These are phyloP conservation scores for Trichocomaceae sp. DNA, from an alignment of 2,329 filamentous ascomycete species.

Conservation along the genomic window DNA sequence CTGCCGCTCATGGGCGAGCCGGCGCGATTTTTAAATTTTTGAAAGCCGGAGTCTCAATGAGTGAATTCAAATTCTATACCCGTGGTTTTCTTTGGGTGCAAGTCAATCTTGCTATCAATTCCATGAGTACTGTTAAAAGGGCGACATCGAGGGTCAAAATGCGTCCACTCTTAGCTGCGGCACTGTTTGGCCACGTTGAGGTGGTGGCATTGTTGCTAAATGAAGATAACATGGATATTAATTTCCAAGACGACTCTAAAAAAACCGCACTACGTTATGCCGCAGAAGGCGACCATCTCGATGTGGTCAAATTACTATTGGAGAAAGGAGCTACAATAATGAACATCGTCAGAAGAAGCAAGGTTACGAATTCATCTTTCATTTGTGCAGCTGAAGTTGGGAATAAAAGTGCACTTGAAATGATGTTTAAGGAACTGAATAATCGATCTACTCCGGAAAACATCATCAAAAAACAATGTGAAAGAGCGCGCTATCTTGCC, in stretches of 20 bases:
- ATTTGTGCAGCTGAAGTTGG: not conserved
- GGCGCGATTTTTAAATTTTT: constrained; percentile 3
- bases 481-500: not conserved
- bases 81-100: too few relatives aligned
- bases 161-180: constrained; percentile 6
- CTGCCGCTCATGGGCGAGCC: not conserved
- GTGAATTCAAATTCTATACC: not conserved
- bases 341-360: not conserved
- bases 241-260: not conserved
- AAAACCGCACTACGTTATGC: constrained; percentile 1
- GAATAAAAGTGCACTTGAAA: constrained; percentile 2
- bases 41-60: constrained; percentile 1
- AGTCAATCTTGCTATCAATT: not conserved
- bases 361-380: not conserved
- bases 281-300: not conserved
- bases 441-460: not conserved
- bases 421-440: constrained; percentile 1
- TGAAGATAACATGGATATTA: not conserved
- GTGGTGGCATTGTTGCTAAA: not conserved
- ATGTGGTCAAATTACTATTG: constrained; percentile 3
- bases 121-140: not conserved
- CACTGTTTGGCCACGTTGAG: not conserved
- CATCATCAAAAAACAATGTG: not conserved
- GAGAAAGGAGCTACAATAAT: constrained; percentile 2
- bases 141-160: not conserved